These are phyloP conservation scores for Pelargonium nanum DNA, from an alignment of 345 rosid species.

Conservation along the genomic window DNA sequence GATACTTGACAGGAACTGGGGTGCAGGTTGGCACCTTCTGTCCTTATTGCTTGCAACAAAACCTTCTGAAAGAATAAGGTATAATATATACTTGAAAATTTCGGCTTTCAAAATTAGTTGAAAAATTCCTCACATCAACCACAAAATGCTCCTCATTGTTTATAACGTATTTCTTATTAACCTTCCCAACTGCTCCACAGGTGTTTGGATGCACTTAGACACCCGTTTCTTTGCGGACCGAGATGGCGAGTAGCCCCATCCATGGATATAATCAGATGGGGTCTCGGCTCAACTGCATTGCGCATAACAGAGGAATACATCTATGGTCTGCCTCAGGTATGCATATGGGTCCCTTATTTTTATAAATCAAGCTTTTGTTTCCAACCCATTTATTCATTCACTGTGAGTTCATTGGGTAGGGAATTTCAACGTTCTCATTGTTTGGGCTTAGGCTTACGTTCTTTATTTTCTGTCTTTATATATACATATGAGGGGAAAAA, in stretches of 20 bases:
- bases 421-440: no score
- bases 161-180: not conserved
- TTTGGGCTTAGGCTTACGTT: no score
- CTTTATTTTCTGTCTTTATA: no score
- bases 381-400: not conserved
- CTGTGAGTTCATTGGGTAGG: not conserved
- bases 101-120: not conserved
- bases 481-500: no score
- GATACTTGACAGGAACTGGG: conserved; percentile 96
- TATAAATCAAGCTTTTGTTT: not conserved
- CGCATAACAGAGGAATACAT: conserved; percentile 86
- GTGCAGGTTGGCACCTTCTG: conserved; percentile 93
- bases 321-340: conserved; percentile 68
- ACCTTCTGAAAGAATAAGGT: conserved; percentile 78
- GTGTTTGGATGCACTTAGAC: conserved; percentile 83
- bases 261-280: conserved; percentile 89
- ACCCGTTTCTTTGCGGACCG: conserved; percentile 91
- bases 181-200: conserved; percentile 24
- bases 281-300: conserved; percentile 89
- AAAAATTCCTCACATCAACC: not conserved
- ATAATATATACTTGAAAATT: not conserved
- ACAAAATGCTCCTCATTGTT: not conserved
- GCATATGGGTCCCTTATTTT: no score
- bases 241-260: conserved; percentile 88
- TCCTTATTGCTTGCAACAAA: conserved; percentile 68